These are phyloP conservation scores for Candida succiphila DNA, from an alignment of 805 yeast species.

Conservation along the genomic window DNA sequence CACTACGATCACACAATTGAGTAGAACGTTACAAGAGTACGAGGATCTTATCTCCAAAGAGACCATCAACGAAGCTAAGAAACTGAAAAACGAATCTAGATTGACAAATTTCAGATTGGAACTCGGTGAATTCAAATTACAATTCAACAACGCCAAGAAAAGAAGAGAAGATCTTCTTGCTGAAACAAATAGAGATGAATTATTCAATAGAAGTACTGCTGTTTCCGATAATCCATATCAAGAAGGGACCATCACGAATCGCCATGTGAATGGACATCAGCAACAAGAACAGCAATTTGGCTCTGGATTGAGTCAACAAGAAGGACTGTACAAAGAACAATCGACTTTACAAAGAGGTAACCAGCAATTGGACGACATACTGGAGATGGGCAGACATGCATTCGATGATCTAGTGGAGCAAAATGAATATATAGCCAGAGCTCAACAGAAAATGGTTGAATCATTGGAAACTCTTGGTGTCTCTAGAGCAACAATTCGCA, in stretches of 20 bases:
- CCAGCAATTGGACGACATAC: conserved; percentile 76
- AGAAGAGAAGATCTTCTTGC: conserved; percentile 45
- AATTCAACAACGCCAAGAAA: conserved; percentile 43
- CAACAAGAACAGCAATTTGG: conserved; percentile 13
- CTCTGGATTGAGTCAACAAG: conserved; percentile 29
- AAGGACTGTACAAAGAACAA: conserved; percentile 64
- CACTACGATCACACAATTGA: conserved; percentile 69
- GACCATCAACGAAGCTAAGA: conserved; percentile 43
- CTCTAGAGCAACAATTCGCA: conserved; percentile 71
- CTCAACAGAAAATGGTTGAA: conserved; percentile 56
- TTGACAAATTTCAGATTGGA: conserved; percentile 46
- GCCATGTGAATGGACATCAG: conserved; percentile 4
- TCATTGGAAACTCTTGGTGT: conserved; percentile 78
- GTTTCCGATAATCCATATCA: conserved; percentile 41
- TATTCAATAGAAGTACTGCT: conserved; percentile 28
- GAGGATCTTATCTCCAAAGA: conserved; percentile 38
- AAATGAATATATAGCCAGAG: conserved; percentile 54
- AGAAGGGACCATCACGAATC: conserved; percentile 13
- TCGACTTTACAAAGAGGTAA: conserved; percentile 57
- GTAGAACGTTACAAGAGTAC: conserved; percentile 53
- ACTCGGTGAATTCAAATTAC: conserved; percentile 32
- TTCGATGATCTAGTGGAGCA: conserved; percentile 82
- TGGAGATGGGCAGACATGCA: conserved; percentile 83
- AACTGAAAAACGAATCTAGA: conserved; percentile 50
- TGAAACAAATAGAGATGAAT: conserved; percentile 37